A percentile compares a stretch with the other conserved stretches of the same genome.
phyloP scores from a whole-genome alignment of 345 rosid genomes.

The Lenwebbia sp. region DNA sequence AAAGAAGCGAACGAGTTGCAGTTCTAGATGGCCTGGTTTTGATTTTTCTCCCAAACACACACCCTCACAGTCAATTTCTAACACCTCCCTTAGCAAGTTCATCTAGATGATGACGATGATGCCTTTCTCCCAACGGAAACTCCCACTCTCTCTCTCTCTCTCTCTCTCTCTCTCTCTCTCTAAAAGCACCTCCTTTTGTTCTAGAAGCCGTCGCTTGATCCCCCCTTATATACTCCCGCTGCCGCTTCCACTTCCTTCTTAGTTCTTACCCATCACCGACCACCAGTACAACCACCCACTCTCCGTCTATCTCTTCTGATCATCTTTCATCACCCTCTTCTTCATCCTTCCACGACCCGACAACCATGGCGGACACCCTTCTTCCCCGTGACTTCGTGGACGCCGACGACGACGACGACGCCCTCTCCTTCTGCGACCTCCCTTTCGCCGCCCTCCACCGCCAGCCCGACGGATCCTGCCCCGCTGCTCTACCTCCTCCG shows the following conservation, averaged over 20 bases:
- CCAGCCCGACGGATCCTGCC: slow-evolving; percentile 4
- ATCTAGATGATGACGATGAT: not conserved
- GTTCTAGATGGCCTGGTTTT: no score
- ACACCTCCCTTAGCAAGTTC: not conserved
- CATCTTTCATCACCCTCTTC: not conserved
- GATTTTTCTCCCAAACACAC: no score
- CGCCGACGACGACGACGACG: slow-evolving; percentile 1
- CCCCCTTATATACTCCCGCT: not conserved
- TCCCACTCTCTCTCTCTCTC: no score
- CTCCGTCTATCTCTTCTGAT: not conserved
- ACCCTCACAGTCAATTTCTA: not conserved
- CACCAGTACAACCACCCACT: not conserved
- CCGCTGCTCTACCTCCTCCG: not conserved
- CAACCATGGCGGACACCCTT: not conserved
- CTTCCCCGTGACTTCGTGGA: not conserved
- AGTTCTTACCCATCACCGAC: not conserved
- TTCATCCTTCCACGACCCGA: not conserved
- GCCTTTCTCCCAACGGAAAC: not conserved
- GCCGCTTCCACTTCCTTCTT: no score
- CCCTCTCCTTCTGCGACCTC: slow-evolving; percentile 19
- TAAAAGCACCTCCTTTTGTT: not conserved
- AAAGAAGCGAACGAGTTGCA: not conserved
- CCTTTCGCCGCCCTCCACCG: not conserved
- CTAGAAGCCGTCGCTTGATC: not conserved
- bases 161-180: not conserved